Conservation (phyloP, 352 stramenopile genomes). For the Aphanomyces invadans region DNA sequence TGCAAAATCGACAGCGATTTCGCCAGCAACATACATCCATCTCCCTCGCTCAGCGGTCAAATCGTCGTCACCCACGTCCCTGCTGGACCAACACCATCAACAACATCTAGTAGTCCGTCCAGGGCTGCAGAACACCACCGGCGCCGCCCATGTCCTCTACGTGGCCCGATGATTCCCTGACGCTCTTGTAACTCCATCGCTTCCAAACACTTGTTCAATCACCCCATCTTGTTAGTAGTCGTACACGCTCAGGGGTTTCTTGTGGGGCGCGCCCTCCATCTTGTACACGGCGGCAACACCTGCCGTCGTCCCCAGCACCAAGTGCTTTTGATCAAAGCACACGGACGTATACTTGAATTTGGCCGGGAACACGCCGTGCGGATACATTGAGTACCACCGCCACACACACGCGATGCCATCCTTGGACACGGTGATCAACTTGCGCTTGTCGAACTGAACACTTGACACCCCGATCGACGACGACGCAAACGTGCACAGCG, state of each 20-base stretch:
- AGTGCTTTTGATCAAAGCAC: slow-evolving; percentile 61
- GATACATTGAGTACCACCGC: slow-evolving; percentile 78
- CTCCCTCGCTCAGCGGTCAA: background rate
- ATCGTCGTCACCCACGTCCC: background rate
- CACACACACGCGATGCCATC: slow-evolving; percentile 77
- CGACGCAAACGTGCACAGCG: slow-evolving; percentile 79
- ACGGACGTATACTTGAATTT: slow-evolving; percentile 54
- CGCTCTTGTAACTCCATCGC: too few relatives aligned
- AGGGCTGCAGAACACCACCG: background rate
- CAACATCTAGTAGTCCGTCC: background rate
- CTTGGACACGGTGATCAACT: slow-evolving; percentile 72
- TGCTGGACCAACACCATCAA: too few relatives aligned
- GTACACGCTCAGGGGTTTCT: slow-evolving; percentile 9
- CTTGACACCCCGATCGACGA: slow-evolving; percentile 61
- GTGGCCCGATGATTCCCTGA: background rate
- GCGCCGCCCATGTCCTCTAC: background rate
- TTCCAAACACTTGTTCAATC: too few relatives aligned
- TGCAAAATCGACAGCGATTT: background rate
- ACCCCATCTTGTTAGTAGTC: slow-evolving; percentile 15
- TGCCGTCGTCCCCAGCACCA: slow-evolving; percentile 67
- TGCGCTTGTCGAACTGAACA: slow-evolving; percentile 81
- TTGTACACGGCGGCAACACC: slow-evolving; percentile 26
- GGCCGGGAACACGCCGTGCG: slow-evolving; percentile 61
- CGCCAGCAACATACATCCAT: background rate
- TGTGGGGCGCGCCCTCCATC: slow-evolving; percentile 19